Conservation (phyloP, 2,329 filamentous ascomycete species). For the Microcyclospora tardicrescens region DNA sequence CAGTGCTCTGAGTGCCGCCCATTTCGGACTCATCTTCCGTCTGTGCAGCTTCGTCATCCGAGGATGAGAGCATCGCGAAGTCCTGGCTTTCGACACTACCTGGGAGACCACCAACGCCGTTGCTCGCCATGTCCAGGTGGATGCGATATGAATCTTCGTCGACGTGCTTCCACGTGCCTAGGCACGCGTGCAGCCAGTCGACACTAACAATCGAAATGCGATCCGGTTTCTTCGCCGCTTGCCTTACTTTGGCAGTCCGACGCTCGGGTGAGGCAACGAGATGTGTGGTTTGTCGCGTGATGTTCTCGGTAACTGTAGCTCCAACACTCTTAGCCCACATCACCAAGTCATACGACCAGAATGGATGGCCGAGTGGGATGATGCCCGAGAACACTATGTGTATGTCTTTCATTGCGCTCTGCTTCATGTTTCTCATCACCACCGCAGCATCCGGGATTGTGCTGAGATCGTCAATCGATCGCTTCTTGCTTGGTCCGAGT, state of each 20-base stretch:
- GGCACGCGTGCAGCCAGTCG: constrained; percentile 75
- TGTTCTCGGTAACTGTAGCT: constrained; percentile 50
- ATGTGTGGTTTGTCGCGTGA: constrained; percentile 48
- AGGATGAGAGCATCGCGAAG: constrained; percentile 28
- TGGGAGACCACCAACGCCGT: constrained; percentile 16
- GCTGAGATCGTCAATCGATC: constrained; percentile 35
- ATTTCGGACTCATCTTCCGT: constrained; percentile 26
- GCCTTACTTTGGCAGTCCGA: constrained; percentile 80
- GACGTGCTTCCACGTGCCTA: constrained; percentile 69
- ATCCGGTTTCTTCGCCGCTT: constrained; percentile 63
- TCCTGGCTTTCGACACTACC: constrained; percentile 19
- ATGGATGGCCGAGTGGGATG: constrained; percentile 67
- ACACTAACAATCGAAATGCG: constrained; percentile 80
- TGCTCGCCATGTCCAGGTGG: constrained; percentile 57
- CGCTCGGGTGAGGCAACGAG: constrained; percentile 58
- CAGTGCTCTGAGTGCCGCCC: constrained; percentile 2
- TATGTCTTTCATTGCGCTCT: constrained; percentile 57
- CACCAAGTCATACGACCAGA: constrained; percentile 63
- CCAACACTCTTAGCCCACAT: constrained; percentile 81
- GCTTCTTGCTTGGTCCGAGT: constrained; percentile 39
- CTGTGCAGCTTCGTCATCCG: constrained; percentile 32
- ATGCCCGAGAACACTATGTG: constrained; percentile 83
- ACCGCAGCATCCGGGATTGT: constrained; percentile 72
- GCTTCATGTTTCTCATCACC: constrained; percentile 74
- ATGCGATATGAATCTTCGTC: constrained; percentile 71